These are phyloP conservation scores for Wickerhamiella azyma DNA, from an alignment of 805 yeast genomes.

Conservation along the genomic window DNA sequence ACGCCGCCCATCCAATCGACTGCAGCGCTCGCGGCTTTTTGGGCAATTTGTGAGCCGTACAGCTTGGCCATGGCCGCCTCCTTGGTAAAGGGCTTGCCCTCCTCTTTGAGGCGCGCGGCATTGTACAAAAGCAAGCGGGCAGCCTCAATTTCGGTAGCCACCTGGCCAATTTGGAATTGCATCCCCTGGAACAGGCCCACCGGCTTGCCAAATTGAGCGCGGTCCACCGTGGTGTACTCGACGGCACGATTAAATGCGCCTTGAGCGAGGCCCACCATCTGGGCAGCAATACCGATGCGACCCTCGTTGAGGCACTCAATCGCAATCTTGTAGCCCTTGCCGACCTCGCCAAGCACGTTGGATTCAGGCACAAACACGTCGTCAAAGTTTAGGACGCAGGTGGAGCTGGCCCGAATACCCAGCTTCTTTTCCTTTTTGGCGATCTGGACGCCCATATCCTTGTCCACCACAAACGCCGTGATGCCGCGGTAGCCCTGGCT, in stretches of 20 bases:
- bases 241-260: constrained; percentile 33
- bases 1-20: constrained; percentile 38
- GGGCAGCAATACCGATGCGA: constrained; percentile 34
- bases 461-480: constrained; percentile 32
- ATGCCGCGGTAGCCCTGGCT: constrained; percentile 32
- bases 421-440: constrained; percentile 34
- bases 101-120: constrained; percentile 35
- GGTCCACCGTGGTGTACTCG: constrained; percentile 27
- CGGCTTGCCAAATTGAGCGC: constrained; percentile 31
- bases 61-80: constrained; percentile 36
- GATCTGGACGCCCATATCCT: constrained; percentile 29
- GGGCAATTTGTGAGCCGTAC: constrained; percentile 31
- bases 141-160: constrained; percentile 33
- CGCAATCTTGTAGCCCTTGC: constrained; percentile 34
- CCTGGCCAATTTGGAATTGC: constrained; percentile 34
- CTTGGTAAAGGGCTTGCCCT: constrained; percentile 28
- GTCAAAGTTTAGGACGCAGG: constrained; percentile 30
- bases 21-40: constrained; percentile 28
- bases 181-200: constrained; percentile 35
- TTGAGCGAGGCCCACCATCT: constrained; percentile 33
- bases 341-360: constrained; percentile 31
- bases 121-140: constrained; percentile 31
- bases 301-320: constrained; percentile 33
- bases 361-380: constrained; percentile 31
- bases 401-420: constrained; percentile 32